Conservation (phyloP, 495 filamentous ascomycete genomes). For the Podospora didyma region DNA sequence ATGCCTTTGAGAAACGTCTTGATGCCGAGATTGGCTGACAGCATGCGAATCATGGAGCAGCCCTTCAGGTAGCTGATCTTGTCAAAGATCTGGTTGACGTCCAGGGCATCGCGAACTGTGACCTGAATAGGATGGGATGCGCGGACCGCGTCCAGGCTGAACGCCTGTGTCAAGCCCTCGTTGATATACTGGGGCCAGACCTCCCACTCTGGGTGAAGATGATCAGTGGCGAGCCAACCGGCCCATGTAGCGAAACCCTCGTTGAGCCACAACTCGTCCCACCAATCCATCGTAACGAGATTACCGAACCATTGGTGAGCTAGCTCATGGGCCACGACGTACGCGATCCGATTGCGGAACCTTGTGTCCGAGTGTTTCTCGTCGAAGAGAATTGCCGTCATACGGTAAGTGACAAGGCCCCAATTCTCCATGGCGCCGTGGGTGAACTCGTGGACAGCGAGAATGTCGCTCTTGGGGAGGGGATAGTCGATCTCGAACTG, state of each 20-base stretch:
- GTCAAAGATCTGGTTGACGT: slow-evolving; percentile 96
- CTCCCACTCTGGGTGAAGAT: slow-evolving; percentile 92
- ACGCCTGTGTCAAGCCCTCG: slow-evolving; percentile 87
- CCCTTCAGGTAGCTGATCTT: slow-evolving; percentile 94
- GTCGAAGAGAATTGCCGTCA: slow-evolving; percentile 88
- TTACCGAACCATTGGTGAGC: slow-evolving; percentile 99
- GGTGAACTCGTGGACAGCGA: slow-evolving; percentile 93
- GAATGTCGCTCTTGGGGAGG: slow-evolving; percentile 87
- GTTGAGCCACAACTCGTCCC: slow-evolving; percentile 95
- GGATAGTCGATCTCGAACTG: slow-evolving; percentile 94
- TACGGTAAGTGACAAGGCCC: slow-evolving; percentile 94
- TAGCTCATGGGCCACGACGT: slow-evolving; percentile 91
- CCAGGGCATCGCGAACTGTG: slow-evolving; percentile 79
- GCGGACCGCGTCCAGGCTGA: slow-evolving; percentile 80
- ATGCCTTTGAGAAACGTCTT: slow-evolving; percentile 87
- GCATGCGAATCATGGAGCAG: slow-evolving; percentile 91
- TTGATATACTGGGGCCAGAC: slow-evolving; percentile 94
- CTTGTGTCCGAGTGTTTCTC: slow-evolving; percentile 82
- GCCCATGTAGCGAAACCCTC: slow-evolving; percentile 99
- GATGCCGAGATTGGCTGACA: slow-evolving; percentile 78
- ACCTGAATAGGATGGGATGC: slow-evolving; percentile 95
- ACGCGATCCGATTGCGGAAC: slow-evolving; percentile 87
- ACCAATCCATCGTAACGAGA: slow-evolving; percentile 84
- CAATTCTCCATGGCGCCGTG: slow-evolving; percentile 71
- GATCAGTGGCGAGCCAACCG: slow-evolving; percentile 87